A percentile compares a stretch with the other conserved stretches of the same genome.
phyloP scores from a whole-genome alignment of 192 early-diverging fungal species.

The Mortierella antarctica region DNA sequence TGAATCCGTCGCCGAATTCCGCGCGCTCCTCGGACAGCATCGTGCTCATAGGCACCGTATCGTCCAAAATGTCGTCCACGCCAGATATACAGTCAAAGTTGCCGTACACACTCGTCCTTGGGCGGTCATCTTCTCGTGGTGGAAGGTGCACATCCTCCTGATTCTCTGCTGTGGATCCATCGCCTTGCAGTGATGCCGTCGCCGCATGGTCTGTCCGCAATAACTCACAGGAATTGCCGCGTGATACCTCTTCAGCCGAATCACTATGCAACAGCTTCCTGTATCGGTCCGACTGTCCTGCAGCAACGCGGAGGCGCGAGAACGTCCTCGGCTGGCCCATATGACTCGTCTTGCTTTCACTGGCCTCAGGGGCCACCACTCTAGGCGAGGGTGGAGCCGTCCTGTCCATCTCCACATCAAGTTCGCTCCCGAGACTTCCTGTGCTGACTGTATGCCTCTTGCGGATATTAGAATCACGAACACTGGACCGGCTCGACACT shows the following conservation, averaged over 20 bases:
- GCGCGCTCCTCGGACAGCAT: not conserved
- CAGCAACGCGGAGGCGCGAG: not conserved
- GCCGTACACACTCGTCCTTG: not conserved
- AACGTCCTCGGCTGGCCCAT: constrained; percentile 3
- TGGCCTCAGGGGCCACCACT: not conserved
- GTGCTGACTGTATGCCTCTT: not conserved
- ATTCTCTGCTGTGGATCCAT: too few species aligned
- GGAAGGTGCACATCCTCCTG: too few species aligned
- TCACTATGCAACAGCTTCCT: constrained; percentile 21
- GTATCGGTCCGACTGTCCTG: constrained; percentile 22
- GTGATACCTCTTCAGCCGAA: not conserved
- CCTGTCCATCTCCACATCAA: too few species aligned
- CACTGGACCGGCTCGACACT: not conserved
- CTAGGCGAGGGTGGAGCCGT: not conserved
- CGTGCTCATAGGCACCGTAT: not conserved
- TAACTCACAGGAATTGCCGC: not conserved
- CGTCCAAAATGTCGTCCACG: not conserved
- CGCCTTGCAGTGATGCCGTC: too few species aligned
- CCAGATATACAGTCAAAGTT: not conserved
- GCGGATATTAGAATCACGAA: constrained; percentile 1
- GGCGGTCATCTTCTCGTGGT: not conserved
- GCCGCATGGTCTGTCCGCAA: too few species aligned
- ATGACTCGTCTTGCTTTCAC: not conserved
- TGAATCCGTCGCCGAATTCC: constrained; percentile 6
- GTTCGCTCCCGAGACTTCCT: not conserved